Evolutionary conservation across 2,329 filamentous ascomycete genomes (phyloP).

Genomic region (Dryadomyces quercivorus): DNA sequence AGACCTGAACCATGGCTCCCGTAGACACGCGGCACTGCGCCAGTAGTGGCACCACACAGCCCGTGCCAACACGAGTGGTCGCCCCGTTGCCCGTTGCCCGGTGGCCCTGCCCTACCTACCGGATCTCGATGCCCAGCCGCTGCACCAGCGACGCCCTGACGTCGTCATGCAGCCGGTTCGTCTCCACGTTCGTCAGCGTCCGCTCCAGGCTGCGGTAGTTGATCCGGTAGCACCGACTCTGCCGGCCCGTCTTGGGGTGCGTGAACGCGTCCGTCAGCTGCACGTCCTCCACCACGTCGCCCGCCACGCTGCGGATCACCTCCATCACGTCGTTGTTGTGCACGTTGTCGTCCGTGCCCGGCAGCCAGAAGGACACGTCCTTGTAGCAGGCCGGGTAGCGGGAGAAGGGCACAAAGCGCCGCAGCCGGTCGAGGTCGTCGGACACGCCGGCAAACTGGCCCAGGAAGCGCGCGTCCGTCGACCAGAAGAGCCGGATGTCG

Average conservation of each 20-base stretch:
- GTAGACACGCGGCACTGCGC: neutral
- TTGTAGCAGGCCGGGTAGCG: constrained; percentile 83
- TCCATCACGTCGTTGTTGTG: constrained; percentile 99
- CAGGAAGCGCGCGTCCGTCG: constrained; percentile 71
- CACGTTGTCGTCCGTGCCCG: constrained; percentile 21
- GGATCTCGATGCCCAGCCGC: constrained; percentile 67
- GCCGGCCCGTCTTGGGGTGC: constrained; percentile 72
- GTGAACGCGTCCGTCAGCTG: constrained; percentile 72
- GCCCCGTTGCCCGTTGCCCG: too few relatives aligned
- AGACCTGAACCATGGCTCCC: too few relatives aligned
- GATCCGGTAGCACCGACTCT: constrained; percentile 83
- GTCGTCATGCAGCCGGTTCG: constrained; percentile 60
- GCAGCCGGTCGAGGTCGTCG: constrained; percentile 33
- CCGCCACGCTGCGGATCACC: constrained; percentile 70
- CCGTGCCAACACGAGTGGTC: neutral
- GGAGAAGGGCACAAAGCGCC: constrained; percentile 74
- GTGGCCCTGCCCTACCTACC: constrained; percentile 28
- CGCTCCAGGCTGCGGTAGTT: constrained; percentile 88
- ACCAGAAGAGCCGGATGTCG: constrained; percentile 97
- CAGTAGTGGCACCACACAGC: neutral
- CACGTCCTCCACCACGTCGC: constrained; percentile 82
- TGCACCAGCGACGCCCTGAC: constrained; percentile 54
- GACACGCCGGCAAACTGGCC: constrained; percentile 62
- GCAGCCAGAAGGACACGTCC: constrained; percentile 89
- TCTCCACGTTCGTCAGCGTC: constrained; percentile 75